Conservation (phyloP, 305 asterid genomes). For the Fraxinus floribunda region DNA sequence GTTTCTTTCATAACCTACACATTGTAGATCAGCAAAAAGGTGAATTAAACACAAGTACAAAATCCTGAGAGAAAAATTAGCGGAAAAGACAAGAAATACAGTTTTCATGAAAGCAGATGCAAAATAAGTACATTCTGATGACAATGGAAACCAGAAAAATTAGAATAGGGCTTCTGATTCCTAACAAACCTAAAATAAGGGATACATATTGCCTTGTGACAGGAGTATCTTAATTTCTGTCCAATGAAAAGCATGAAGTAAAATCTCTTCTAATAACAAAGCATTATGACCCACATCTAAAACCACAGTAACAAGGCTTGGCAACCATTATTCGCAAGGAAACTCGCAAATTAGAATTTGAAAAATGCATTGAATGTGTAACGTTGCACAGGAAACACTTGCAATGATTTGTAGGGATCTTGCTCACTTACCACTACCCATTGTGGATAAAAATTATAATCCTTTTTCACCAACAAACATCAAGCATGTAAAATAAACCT, state of each 20-base stretch:
- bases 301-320: background rate
- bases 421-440: background rate
- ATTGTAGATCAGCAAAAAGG: slow-evolving; percentile 12
- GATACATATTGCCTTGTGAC: background rate
- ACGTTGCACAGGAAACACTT: background rate
- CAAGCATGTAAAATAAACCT: background rate
- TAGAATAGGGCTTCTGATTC: background rate
- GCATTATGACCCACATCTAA: background rate
- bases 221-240: background rate
- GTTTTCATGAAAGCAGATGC: background rate
- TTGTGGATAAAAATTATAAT: background rate
- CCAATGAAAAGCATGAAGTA: background rate
- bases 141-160: background rate
- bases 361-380: background rate
- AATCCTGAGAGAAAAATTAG: slow-evolving; percentile 18
- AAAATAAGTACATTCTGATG: background rate
- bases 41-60: background rate
- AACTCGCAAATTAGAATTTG: background rate
- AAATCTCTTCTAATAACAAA: background rate
- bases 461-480: background rate
- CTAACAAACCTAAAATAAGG: background rate
- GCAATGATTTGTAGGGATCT: background rate
- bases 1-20: slow-evolving; percentile 98
- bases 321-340: background rate
- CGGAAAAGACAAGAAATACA: background rate